Percentiles rank a stretch among this genome's conserved stretches.
These are phyloP conservation scores for Capsella rubella DNA, from an alignment of 441 rosid genomes.

Conservation along the genomic window DNA sequence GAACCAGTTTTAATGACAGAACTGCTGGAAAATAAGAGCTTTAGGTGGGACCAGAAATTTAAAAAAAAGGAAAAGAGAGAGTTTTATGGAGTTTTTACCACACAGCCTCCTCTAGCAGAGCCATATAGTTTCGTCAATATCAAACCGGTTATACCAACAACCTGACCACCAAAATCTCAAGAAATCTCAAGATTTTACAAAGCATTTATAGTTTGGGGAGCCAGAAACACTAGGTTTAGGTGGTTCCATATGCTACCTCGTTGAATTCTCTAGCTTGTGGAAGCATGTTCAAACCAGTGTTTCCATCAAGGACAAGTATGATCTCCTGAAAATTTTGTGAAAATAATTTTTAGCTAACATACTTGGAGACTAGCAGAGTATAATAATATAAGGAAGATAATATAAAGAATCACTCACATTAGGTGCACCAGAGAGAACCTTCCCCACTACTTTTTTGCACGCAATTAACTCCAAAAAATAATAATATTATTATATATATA, in stretches of 20 bases:
- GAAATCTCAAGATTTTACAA: constrained; percentile 21
- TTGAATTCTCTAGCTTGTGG: constrained; percentile 38
- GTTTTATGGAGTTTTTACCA: constrained; percentile 54
- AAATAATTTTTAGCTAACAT: constrained; percentile 25
- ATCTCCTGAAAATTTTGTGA: constrained; percentile 30
- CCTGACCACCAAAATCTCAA: constrained; percentile 47
- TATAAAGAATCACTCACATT: constrained; percentile 71
- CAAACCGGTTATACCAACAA: constrained; percentile 90
- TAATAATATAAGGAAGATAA: constrained; percentile 32
- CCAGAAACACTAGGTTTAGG: constrained; percentile 18
- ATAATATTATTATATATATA: too few species aligned
- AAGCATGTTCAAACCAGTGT: constrained; percentile 26
- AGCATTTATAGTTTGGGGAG: neutral
- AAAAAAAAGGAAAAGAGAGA: too few species aligned
- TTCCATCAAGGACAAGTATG: constrained; percentile 27
- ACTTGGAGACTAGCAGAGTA: neutral
- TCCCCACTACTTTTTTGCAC: constrained; percentile 86
- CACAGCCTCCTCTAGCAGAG: constrained; percentile 97
- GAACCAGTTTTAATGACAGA: constrained; percentile 21
- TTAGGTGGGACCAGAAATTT: neutral
- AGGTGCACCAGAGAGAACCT: constrained; percentile 82
- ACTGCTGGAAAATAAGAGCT: neutral
- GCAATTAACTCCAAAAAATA: constrained; percentile 65
- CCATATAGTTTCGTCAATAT: constrained; percentile 95
- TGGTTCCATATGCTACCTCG: constrained; percentile 28